Conservation (phyloP, 306 rosid genomes). For the Fagus sylvatica region DNA sequence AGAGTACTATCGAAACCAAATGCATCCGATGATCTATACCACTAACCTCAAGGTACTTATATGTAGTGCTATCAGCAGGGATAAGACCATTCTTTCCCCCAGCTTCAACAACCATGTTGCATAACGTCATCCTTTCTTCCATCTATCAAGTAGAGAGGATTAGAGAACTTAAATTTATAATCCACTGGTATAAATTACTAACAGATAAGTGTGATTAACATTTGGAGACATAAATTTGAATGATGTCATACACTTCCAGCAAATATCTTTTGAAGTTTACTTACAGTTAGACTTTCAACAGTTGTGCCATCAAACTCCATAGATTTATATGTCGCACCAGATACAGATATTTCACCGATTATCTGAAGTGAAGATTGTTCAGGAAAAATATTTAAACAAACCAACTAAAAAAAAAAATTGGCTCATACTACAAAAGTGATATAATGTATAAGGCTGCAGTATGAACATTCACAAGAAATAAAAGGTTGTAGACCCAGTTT, state of each 20-base stretch:
- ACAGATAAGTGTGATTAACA: neutral
- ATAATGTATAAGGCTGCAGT: neutral
- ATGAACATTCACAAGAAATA: neutral
- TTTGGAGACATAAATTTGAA: conserved; percentile 4
- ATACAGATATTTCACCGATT: conserved; percentile 84
- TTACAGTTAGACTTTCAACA: conserved; percentile 79
- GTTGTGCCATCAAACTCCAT: conserved; percentile 96
- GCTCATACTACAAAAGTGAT: neutral
- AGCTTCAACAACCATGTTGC: conserved; percentile 97
- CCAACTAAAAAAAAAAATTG: neutral
- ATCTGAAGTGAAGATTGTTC: conserved; percentile 47
- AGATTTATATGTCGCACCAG: conserved; percentile 93
- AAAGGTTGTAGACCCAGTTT: neutral
- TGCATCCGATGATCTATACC: conserved; percentile 11
- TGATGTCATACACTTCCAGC: neutral
- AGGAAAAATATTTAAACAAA: neutral
- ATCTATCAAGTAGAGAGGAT: conserved; percentile 44
- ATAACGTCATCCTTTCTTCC: conserved; percentile 94
- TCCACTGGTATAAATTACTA: neutral
- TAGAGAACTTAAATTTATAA: neutral
- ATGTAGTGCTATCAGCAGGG: conserved; percentile 84
- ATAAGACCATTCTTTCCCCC: conserved; percentile 90
- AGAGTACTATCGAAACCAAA: conserved; percentile 13
- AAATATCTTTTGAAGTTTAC: conserved; percentile 11
- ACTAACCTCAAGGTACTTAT: conserved; percentile 86